Conservation (phyloP, 2,329 filamentous ascomycete species). For the Botrytis deweyae region DNA sequence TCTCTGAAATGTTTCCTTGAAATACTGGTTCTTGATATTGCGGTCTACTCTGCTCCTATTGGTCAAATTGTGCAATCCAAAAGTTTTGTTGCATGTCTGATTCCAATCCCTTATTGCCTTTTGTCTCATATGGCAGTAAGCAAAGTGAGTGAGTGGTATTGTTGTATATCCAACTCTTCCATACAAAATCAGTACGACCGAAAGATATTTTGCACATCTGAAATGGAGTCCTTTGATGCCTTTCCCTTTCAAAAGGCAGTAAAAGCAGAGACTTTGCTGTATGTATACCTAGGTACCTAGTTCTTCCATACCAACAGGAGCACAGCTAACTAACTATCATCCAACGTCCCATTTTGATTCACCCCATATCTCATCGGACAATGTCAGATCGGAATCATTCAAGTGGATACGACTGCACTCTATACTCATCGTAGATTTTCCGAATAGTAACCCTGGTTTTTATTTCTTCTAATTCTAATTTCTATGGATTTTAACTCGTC, state of each 20-base stretch:
- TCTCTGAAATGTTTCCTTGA: background rate
- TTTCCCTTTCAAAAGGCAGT: too few relatives aligned
- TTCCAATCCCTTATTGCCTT: background rate
- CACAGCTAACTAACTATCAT: background rate
- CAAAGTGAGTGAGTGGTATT: background rate
- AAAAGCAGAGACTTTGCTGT: background rate
- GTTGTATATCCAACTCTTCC: too few relatives aligned
- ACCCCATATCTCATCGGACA: background rate
- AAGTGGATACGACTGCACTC: background rate
- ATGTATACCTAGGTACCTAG: background rate
- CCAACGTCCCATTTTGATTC: background rate
- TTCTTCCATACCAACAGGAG: background rate
- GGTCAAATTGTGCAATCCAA: background rate
- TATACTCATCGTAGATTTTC: background rate
- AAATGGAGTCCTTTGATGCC: too few relatives aligned
- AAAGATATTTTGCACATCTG: too few relatives aligned
- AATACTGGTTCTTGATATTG: background rate
- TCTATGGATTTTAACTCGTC: background rate
- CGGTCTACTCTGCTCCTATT: background rate
- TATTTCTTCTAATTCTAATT: background rate
- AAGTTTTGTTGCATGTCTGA: background rate
- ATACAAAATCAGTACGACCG: too few relatives aligned
- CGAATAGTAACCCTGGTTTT: background rate
- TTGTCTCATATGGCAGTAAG: background rate
- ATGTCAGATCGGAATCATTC: background rate